These are phyloP conservation scores for Pichia sp. DNA, from an alignment of 1,139 yeast genomes.

Conservation along the genomic window DNA sequence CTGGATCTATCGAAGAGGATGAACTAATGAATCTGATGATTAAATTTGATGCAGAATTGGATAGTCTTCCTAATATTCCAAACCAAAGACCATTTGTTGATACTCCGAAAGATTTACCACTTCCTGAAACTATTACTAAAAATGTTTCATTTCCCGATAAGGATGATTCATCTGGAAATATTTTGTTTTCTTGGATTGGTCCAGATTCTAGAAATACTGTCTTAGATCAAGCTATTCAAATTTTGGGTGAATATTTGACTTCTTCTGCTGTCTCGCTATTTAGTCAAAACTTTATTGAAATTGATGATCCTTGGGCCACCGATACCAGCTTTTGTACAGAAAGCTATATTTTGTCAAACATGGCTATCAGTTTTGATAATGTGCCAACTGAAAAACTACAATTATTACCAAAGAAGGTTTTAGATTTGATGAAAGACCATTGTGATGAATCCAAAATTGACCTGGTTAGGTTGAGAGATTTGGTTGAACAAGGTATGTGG, in stretches of 20 bases:
- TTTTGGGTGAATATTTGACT: conserved; percentile 70
- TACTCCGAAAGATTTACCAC: conserved; percentile 42
- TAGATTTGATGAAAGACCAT: conserved; percentile 48
- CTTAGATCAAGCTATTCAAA: conserved; percentile 60
- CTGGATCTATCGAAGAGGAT: conserved; percentile 73
- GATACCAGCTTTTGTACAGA: conserved; percentile 64
- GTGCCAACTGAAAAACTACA: conserved; percentile 65
- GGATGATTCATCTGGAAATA: conserved; percentile 80
- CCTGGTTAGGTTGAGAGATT: conserved; percentile 55
- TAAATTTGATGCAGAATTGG: conserved; percentile 56
- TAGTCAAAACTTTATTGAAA: conserved; percentile 66
- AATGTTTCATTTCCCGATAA: conserved; percentile 78
- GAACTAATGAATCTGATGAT: conserved; percentile 60
- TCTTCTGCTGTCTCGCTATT: conserved; percentile 67
- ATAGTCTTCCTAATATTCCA: conserved; percentile 34
- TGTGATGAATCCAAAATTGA: conserved; percentile 48
- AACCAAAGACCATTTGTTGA: conserved; percentile 75
- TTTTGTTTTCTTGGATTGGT: conserved; percentile 76
- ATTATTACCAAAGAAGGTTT: conserved; percentile 46
- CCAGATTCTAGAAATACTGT: conserved; percentile 53
- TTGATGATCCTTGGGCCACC: conserved; percentile 77
- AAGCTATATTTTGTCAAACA: conserved; percentile 54
- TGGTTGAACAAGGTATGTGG: conserved; percentile 59
- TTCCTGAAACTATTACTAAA: conserved; percentile 34
- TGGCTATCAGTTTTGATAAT: conserved; percentile 58